Base-by-base conservation (phyloP, 129 eudicot genomes). In the Tagetes patula region DNA sequence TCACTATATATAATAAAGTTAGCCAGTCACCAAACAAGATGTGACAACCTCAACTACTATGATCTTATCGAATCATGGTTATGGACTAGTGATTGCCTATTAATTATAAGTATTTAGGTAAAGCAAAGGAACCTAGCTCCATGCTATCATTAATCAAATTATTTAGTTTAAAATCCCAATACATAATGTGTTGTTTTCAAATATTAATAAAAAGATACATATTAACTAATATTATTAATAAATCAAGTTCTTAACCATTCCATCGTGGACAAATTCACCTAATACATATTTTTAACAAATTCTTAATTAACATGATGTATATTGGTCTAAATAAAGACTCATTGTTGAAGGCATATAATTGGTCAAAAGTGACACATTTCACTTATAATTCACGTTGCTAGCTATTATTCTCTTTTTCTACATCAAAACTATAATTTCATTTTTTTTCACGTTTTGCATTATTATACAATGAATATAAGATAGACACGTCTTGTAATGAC, bases 1-100 rank as follows among this genome's bases (percentile, higher is more conserved):
- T 20, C 27, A 20, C 27, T 20, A 20, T 20, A 3, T 40, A 55
- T 3, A 27, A 65, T 30, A 66, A 66, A 53, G 60, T 53, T 53
- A 53, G 32, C 60, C 32, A 66, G 33, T 66, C 5, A 65, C 52
- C 32, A 43, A 70, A 37, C 40, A 53, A 10, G 74, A 70, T 70
- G 49, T 70, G 64, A 70, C 74, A 37, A 52, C 64, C 74, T 70
- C 50, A 70, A 53, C 37, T 38, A 32, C 64, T 5, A 14, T 42
- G 46, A 72, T 60, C 77, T 42, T 72, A 72, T 72, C 68, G 54
- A 42, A 72, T 72, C 74, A 70, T 12, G 34, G 41, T 43, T 40
- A 40, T 71, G 53, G 66, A 40, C 42, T 41, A 2, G 31, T 53
- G 32, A 53, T 27, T 53, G 60, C 34, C 60, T 6, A 43, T 53